Evolutionary conservation across 257 asterid species (phyloP), one percentile per base, ranked within the genome.

Genomic region (Capsicum rhomboideum): DNA sequence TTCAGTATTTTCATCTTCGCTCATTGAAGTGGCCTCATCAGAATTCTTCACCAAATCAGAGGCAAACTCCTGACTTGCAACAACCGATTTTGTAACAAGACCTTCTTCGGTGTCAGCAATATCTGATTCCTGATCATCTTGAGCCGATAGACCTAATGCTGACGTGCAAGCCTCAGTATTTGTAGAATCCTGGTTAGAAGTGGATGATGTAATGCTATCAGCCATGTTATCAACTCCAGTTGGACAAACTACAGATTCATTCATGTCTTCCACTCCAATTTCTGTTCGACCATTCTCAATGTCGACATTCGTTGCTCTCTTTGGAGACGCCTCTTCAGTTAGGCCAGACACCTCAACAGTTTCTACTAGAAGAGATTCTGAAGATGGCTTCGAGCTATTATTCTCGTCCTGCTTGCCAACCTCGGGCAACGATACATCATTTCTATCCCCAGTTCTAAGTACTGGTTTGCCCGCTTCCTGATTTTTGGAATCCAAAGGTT

Each of bases 1-100:
- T 81, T 82, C 88, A 34, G 58, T 64, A 84, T 83, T 91, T 85
- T 83, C 93, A 72, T 84, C 87, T 78, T 88, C 93, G 68, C 83
- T 64, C 80, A 72, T 87, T 21, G 83, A 84, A 58, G 84, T 85
- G 84, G 88, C 91, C 83, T 87, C 91, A 58, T 86, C 64, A 88
- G 75, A 86, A 71, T 88, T 82, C 49, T 85, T 84, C 77, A 84
- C 83, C 78, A 83, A 68, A 72, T 82, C 82, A 74, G 90, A 82
- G 52, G 84, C 87, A 37, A 85, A 66, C 84, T 87, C 90, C 77
- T 83, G 85, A 42, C 86, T 88, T 8, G 71, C 67, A 20, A 66
- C n/a, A 63, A 83, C 69, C 78, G 80, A 77, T 77, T 82, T 82
- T 61, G 85, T 66, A 74, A 82, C 86, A 87, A 83, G 74, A 59